phyloP scores from a whole-genome alignment of 345 rosid species.

The Eucalyptus cloeziana region DNA sequence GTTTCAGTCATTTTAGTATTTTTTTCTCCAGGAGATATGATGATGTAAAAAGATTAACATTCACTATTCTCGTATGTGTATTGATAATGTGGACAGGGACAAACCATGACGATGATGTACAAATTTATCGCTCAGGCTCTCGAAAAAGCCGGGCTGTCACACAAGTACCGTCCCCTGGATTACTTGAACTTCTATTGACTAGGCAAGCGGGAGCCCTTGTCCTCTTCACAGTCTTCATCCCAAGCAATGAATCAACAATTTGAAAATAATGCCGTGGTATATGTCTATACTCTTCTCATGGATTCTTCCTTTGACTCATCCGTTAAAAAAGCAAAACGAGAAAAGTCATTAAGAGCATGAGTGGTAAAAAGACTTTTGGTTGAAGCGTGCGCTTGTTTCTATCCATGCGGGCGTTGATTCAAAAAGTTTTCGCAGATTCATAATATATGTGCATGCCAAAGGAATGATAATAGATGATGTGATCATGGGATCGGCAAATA shows the following conservation, averaged over 20 bases:
- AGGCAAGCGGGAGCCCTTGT: slow-evolving; percentile 36
- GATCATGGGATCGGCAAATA: slow-evolving; percentile 59
- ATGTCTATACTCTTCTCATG: background rate
- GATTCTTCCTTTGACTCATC: background rate
- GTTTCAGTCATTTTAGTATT: background rate
- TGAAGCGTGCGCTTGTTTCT: background rate
- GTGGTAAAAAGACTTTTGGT: background rate
- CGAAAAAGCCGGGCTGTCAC: slow-evolving; percentile 19
- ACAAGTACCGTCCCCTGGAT: slow-evolving; percentile 29
- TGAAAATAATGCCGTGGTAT: slow-evolving; percentile 30
- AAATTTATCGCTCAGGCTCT: slow-evolving; percentile 32
- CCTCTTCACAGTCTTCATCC: background rate
- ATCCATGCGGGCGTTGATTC: slow-evolving; percentile 18
- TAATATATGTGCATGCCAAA: slow-evolving; percentile 70
- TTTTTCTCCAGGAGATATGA: background rate
- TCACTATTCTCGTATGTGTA: background rate
- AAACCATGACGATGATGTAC: slow-evolving; percentile 67
- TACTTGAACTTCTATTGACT: slow-evolving; percentile 62
- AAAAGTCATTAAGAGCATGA: background rate
- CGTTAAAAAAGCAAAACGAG: background rate
- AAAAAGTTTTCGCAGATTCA: slow-evolving; percentile 35
- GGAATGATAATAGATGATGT: slow-evolving; percentile 70
- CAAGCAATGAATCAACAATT: background rate
- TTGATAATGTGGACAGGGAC: slow-evolving; percentile 22
- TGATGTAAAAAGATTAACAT: background rate